phyloP scores from a whole-genome alignment of 495 filamentous ascomycete species.

The Lasiosphaeriaceae sp. region DNA sequence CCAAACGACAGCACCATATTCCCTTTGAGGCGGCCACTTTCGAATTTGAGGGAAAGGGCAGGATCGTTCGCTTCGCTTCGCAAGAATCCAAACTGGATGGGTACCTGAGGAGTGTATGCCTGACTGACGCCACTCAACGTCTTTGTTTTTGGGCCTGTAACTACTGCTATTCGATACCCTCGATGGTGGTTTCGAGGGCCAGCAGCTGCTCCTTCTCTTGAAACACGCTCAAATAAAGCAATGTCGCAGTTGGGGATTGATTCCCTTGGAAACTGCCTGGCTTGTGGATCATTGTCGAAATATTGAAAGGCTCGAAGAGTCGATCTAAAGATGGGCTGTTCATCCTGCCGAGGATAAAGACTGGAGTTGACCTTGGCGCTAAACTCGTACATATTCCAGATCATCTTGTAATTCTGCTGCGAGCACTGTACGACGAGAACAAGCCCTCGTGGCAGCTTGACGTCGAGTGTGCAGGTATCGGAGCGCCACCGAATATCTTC shows the following conservation, averaged over 20 bases:
- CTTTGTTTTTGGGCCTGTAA: conserved; percentile 72
- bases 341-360: conserved; percentile 61
- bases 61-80: conserved; percentile 63
- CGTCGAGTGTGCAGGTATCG: conserved; percentile 53
- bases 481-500: conserved; percentile 73
- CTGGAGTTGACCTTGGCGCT: conserved; percentile 66
- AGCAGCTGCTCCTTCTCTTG: conserved; percentile 59
- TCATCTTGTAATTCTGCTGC: conserved; percentile 66
- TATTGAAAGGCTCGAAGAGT: conserved; percentile 68
- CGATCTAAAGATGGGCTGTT: conserved; percentile 60
- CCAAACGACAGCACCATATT: conserved; percentile 72
- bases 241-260: conserved; percentile 64
- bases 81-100: conserved; percentile 69
- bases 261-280: conserved; percentile 67
- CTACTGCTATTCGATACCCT: conserved; percentile 69
- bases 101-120: conserved; percentile 52
- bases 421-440: conserved; percentile 62
- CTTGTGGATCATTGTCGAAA: conserved; percentile 61
- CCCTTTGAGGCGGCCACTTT: conserved; percentile 58
- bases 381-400: conserved; percentile 81
- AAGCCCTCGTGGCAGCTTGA: conserved; percentile 67
- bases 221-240: conserved; percentile 65
- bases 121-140: conserved; percentile 70
- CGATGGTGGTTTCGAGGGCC: conserved; percentile 65
- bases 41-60: conserved; percentile 65